phyloP scores from a whole-genome alignment of 768 basidiomycete species.

The Tylopilus felleus region DNA sequence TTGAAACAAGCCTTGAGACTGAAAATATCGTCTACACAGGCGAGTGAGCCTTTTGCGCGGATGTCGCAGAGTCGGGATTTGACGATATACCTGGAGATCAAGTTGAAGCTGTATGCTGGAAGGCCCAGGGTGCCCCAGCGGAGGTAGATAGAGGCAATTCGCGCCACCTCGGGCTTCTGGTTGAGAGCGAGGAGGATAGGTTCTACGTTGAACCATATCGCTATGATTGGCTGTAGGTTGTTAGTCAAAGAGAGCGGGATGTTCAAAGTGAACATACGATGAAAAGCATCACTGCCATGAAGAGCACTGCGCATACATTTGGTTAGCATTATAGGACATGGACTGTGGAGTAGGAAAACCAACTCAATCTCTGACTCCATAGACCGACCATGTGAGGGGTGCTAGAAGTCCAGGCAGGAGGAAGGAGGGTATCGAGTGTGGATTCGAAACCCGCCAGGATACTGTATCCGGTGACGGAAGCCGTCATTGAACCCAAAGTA shows the following conservation, averaged over 20 bases:
- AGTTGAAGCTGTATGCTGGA: conserved; percentile 66
- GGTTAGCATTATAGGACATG: conserved; percentile 3
- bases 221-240: conserved; percentile 44
- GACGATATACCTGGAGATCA: conserved; percentile 43
- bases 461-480: conserved; percentile 52
- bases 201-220: conserved; percentile 85
- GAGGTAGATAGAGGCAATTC: conserved; percentile 72
- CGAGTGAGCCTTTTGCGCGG: background rate
- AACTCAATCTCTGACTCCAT: conserved; percentile 88
- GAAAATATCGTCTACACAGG: conserved; percentile 47
- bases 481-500: conserved; percentile 71
- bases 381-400: conserved; percentile 83
- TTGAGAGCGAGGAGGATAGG: conserved; percentile 66
- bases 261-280: conserved; percentile 46
- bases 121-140: conserved; percentile 74
- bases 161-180: conserved; percentile 84
- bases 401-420: conserved; percentile 90
- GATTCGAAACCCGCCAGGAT: conserved; percentile 81
- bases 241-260: background rate
- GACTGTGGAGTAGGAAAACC: conserved; percentile 22
- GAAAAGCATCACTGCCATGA: conserved; percentile 53
- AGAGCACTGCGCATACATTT: conserved; percentile 44
- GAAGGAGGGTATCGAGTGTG: conserved; percentile 89
- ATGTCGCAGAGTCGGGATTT: background rate
- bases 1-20: conserved; percentile 82